A percentile compares a stretch with the other conserved stretches of the same genome.
Conservation (phyloP, 257 asterid species). For the Nicotiana paniculata region DNA sequence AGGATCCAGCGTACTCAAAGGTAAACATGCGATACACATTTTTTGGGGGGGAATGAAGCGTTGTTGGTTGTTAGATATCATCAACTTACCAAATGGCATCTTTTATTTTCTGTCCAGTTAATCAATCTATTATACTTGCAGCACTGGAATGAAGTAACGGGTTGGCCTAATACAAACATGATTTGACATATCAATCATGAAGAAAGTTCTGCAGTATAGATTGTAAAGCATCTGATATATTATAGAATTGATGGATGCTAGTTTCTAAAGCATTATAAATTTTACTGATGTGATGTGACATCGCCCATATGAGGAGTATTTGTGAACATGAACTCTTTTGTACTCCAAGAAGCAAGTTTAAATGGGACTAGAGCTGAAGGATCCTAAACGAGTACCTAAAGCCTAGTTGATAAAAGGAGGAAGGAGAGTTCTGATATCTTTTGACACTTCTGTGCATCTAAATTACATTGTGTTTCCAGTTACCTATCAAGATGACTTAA, state of each 20-base stretch:
- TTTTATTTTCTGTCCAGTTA: background rate
- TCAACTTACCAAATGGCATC: background rate
- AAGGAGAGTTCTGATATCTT: background rate
- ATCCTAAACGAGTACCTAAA: background rate
- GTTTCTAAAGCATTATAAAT: background rate
- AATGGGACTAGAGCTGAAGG: background rate
- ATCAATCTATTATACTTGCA: background rate
- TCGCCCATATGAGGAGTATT: background rate
- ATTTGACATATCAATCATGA: background rate
- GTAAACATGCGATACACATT: conserved; percentile 19
- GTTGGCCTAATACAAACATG: background rate
- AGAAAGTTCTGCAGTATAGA: background rate
- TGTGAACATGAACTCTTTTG: background rate
- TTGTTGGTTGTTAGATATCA: background rate
- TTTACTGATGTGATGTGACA: background rate
- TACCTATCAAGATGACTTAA: background rate
- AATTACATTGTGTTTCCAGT: background rate
- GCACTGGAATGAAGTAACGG: background rate
- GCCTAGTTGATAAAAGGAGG: background rate
- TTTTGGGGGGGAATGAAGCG: background rate
- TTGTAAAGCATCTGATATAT: background rate
- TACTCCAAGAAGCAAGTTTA: background rate
- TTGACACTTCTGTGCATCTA: background rate
- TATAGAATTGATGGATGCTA: background rate
- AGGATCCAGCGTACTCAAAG: conserved; percentile 60